Conservation (phyloP, 345 rosid genomes). For the Murraya koenigii region DNA sequence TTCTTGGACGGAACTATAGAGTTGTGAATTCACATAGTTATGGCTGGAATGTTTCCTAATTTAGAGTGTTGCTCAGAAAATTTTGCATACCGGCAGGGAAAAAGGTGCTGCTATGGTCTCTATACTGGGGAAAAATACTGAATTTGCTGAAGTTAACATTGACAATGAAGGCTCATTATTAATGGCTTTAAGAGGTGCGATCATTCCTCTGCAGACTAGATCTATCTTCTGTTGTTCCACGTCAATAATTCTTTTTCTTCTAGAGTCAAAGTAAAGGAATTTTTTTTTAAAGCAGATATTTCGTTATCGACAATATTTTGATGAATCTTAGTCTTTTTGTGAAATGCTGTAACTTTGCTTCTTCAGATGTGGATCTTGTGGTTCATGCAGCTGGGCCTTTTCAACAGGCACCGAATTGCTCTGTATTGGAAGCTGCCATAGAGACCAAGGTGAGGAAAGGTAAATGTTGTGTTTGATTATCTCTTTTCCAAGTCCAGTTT, state of each 20-base stretch:
- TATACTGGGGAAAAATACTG: slow-evolving; percentile 68
- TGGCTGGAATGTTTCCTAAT: neutral
- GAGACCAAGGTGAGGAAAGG: slow-evolving; percentile 97
- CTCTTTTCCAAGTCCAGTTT: slow-evolving; percentile 1
- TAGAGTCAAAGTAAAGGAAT: neutral
- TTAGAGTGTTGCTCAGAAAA: slow-evolving; percentile 4
- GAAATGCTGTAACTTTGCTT: slow-evolving; percentile 7
- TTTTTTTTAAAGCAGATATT: neutral
- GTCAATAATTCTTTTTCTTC: neutral
- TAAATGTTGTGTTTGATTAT: slow-evolving; percentile 15
- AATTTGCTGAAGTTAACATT: slow-evolving; percentile 57
- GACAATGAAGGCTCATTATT: slow-evolving; percentile 47
- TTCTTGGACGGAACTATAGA: neutral
- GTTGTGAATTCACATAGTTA: neutral
- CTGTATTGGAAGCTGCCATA: slow-evolving; percentile 86
- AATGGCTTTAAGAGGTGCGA: slow-evolving; percentile 21
- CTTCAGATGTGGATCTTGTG: slow-evolving; percentile 86
- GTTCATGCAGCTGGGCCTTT: slow-evolving; percentile 97
- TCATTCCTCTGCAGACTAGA: neutral
- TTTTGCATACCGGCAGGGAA: slow-evolving; percentile 40
- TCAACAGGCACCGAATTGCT: slow-evolving; percentile 73
- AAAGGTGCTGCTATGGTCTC: slow-evolving; percentile 83
- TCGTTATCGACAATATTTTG: neutral
- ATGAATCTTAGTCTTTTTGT: neutral
- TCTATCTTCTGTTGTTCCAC: neutral